Base-by-base conservation (phyloP, 2,329 filamentous ascomycete species). In the Fusarium sp. region DNA sequence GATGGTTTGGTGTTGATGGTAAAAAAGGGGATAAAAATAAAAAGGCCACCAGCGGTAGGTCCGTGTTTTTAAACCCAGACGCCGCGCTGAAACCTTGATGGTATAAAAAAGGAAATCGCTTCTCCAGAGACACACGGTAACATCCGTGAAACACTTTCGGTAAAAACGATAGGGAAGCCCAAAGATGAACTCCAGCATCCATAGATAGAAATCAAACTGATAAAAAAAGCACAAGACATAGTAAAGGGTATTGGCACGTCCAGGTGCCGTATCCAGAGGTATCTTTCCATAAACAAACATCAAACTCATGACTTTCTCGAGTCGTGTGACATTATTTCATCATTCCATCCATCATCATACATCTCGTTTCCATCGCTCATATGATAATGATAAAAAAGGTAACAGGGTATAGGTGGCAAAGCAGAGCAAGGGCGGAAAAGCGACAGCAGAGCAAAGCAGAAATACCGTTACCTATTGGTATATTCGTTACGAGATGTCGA, bases 251-350 rank as follows among this genome's bases (percentile, higher is more conserved):
- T 7, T 51, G 64, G 61, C 68, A 71, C 61, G 29, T 42, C 23
- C 16, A 27, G 55, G 68, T 65, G 61, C 63, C 62, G 33, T 34
- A 42, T 50, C 40, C 46, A 40, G 36, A 56, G 36, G 63, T 72
- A 65, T 51, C 66, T 53, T 53, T 58, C 27, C 31, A 71, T 65
- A 31, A 42, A 63, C 59, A 64, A 57, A 59, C 60, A 68, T 70
- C 64, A 68, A 64, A 61, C 59, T 67, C 69, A 53, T 72, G 62
- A 46, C 61, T 58, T 69, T 38, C 55, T 72, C 60, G 33, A 55
- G 50, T 61, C 66, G 61, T 69, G 53, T 69, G 53, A 59, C 64
- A 61, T 58, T 56, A 60, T 50, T 58, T 68, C 59, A 51, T 72
- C 51, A 62, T 65, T 55, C 46, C 68, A 44, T 58, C 55, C 61